These are phyloP conservation scores for Globisporangium emineosum DNA, from an alignment of 352 stramenopile genomes.

Conservation along the genomic window DNA sequence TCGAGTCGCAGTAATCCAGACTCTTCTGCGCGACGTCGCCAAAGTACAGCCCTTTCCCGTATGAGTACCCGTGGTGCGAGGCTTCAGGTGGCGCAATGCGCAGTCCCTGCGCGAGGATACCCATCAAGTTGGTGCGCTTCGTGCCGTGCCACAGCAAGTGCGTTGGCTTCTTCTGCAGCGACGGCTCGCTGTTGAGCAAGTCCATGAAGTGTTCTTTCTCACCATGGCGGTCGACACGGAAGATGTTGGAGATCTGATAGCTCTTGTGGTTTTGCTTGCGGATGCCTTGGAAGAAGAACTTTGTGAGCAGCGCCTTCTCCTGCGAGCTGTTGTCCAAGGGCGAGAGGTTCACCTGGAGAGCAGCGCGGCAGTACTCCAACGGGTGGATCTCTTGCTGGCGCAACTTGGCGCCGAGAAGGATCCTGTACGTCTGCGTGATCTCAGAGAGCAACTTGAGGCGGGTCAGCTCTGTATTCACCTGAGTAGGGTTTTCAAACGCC, in stretches of 20 bases:
- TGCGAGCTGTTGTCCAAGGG: slow-evolving; percentile 25
- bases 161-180: slow-evolving; percentile 32
- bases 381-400: slow-evolving; percentile 35
- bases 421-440: slow-evolving; percentile 74
- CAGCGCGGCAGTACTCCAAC: slow-evolving; percentile 71
- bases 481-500: slow-evolving; percentile 42
- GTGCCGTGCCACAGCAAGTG: slow-evolving; percentile 84
- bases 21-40: slow-evolving; percentile 69
- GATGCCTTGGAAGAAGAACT: slow-evolving; percentile 59
- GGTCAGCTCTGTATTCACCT: slow-evolving; percentile 70
- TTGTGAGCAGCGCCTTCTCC: slow-evolving; percentile 44
- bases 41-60: slow-evolving; percentile 88
- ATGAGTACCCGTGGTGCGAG: slow-evolving; percentile 68
- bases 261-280: slow-evolving; percentile 19
- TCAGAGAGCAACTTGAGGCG: slow-evolving; percentile 52
- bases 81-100: slow-evolving; percentile 80
- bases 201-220: slow-evolving; percentile 49
- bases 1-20: slow-evolving; percentile 53
- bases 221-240: slow-evolving; percentile 49
- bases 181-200: slow-evolving; percentile 21
- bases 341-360: slow-evolving; percentile 53
- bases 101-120: slow-evolving; percentile 77
- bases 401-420: slow-evolving; percentile 55
- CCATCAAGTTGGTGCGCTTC: slow-evolving; percentile 70
- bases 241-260: slow-evolving; percentile 65